These are phyloP conservation scores for Hygrocybe coccinea DNA, from an alignment of 768 basidiomycete species.

Conservation along the genomic window DNA sequence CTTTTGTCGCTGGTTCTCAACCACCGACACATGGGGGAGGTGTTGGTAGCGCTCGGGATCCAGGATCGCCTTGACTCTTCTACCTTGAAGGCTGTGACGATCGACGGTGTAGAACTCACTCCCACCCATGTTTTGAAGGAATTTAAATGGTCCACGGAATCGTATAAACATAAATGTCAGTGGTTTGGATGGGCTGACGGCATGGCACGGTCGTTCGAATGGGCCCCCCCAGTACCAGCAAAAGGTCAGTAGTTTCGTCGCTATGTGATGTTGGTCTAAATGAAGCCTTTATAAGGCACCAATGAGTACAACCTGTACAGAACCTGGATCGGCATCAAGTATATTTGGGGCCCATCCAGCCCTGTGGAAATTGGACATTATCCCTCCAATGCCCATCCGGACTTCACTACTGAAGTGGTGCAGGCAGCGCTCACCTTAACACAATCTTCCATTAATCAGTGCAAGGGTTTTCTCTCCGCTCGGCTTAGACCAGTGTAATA, in stretches of 20 bases:
- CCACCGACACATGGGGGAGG: not conserved
- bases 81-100: not conserved
- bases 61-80: not conserved
- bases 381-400: not conserved
- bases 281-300: not conserved
- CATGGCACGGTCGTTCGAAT: not conserved
- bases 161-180: conserved; percentile 1
- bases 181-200: not conserved
- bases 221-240: not conserved
- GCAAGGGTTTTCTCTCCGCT: not conserved
- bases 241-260: not conserved
- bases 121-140: not conserved
- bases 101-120: not conserved
- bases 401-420: not conserved
- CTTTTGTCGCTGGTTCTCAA: not conserved
- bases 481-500: not conserved
- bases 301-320: not conserved
- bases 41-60: conserved; percentile 1
- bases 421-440: not conserved
- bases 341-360: not conserved
- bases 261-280: not conserved
- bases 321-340: not conserved
- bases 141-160: not conserved
- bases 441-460: not conserved
- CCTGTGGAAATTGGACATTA: conserved; percentile 1